phyloP scores from a whole-genome alignment of 441 rosid species.

The Aquilaria agallochum region DNA sequence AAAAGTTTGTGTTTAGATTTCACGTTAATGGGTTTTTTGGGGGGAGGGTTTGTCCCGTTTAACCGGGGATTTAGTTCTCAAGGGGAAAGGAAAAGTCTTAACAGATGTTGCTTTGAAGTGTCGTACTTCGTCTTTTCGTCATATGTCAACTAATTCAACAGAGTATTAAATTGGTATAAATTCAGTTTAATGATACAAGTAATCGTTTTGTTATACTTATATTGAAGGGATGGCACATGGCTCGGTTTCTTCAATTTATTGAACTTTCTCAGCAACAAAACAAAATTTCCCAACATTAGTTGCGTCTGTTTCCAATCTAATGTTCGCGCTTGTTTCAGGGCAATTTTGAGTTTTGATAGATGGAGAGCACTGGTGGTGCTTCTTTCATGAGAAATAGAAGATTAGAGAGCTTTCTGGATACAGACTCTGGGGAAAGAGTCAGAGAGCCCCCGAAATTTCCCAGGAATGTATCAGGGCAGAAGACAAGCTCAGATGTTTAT shows the following conservation, averaged over 20 bases:
- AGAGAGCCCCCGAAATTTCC: constrained; percentile 13
- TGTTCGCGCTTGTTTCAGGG: constrained; percentile 8
- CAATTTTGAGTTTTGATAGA: constrained; percentile 11
- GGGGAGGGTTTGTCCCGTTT: not conserved
- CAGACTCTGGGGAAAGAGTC: constrained; percentile 21
- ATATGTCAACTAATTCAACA: not conserved
- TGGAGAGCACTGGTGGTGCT: constrained; percentile 30
- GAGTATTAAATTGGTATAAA: too few relatives aligned
- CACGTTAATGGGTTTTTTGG: not conserved
- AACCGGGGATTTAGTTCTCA: not conserved
- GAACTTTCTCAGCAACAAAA: constrained; percentile 6
- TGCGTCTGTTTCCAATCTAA: not conserved
- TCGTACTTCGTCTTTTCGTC: not conserved
- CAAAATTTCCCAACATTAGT: not conserved
- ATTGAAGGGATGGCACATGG: too few relatives aligned
- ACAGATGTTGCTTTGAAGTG: not conserved
- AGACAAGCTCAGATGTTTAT: constrained; percentile 14
- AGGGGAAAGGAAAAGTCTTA: not conserved
- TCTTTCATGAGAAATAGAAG: constrained; percentile 44
- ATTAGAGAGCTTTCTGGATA: constrained; percentile 32
- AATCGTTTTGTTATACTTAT: too few relatives aligned
- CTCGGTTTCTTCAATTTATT: not conserved
- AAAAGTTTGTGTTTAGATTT: not conserved
- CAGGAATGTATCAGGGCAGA: constrained; percentile 10
- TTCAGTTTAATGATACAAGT: too few relatives aligned